phyloP scores from a whole-genome alignment of 768 basidiomycete genomes.

The Pulveroboletus ravenelii region DNA sequence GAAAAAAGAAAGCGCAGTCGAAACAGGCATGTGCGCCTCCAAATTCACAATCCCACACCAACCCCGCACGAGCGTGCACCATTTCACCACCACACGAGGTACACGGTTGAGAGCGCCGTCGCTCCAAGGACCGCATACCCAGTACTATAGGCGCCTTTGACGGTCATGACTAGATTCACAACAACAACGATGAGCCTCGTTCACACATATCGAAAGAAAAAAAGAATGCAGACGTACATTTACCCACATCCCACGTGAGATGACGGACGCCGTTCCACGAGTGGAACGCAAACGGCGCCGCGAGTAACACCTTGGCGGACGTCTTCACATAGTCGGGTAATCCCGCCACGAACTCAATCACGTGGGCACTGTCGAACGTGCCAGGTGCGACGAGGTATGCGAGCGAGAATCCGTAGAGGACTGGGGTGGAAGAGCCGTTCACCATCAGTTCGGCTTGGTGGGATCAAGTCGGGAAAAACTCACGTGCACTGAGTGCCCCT shows the following conservation, averaged over 20 bases:
- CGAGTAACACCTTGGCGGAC: conserved; percentile 71
- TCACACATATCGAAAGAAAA: background rate
- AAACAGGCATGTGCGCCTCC: too few relatives aligned
- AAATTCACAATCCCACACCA: conserved; percentile 16
- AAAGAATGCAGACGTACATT: conserved; percentile 54
- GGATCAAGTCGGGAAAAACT: background rate
- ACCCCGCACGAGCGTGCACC: conserved; percentile 25
- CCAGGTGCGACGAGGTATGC: conserved; percentile 81
- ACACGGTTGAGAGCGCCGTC: conserved; percentile 69
- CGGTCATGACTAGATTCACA: conserved; percentile 55
- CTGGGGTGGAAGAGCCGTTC: conserved; percentile 20
- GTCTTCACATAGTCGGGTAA: conserved; percentile 78
- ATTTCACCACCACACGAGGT: conserved; percentile 39
- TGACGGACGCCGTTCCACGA: conserved; percentile 87
- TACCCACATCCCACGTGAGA: conserved; percentile 83
- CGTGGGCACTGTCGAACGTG: conserved; percentile 71
- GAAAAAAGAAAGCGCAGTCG: too few relatives aligned
- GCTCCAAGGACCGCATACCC: conserved; percentile 84
- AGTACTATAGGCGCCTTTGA: conserved; percentile 75
- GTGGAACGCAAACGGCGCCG: conserved; percentile 89
- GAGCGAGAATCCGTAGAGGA: conserved; percentile 83
- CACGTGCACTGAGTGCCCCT: conserved; percentile 59
- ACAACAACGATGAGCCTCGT: background rate
- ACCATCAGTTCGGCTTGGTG: too few relatives aligned
- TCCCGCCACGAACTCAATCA: conserved; percentile 65